These are phyloP conservation scores for Colletotrichum tropicicola DNA, from an alignment of 2,329 filamentous ascomycete species.

Conservation along the genomic window DNA sequence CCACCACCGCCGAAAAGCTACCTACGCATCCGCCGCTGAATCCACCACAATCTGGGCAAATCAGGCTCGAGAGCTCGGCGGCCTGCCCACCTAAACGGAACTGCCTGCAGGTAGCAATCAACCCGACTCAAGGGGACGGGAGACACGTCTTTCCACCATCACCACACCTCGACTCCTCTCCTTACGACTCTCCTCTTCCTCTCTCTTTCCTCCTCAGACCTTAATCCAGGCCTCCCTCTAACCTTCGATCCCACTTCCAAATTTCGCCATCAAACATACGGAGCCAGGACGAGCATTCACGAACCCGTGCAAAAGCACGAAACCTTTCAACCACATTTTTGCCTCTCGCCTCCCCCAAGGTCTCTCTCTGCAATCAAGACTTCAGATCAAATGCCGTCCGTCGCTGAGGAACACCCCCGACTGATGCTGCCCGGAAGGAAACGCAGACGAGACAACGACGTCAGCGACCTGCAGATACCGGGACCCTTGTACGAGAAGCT, in stretches of 20 bases:
- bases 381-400: slow-evolving; percentile 24
- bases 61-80: slow-evolving; percentile 23
- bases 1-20: neutral
- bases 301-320: neutral
- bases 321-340: neutral
- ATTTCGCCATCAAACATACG: too few species aligned
- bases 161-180: neutral
- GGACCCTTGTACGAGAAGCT: slow-evolving; percentile 31
- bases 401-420: slow-evolving; percentile 31
- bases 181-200: neutral
- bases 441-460: slow-evolving; percentile 32
- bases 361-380: neutral
- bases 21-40: neutral
- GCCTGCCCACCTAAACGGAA: slow-evolving; percentile 7
- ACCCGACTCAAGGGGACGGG: slow-evolving; percentile 20
- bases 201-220: neutral
- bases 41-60: slow-evolving; percentile 12
- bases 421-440: slow-evolving; percentile 24
- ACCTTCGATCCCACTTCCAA: too few species aligned
- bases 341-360: neutral
- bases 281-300: neutral
- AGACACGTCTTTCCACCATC: slow-evolving; percentile 1
- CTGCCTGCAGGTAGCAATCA: slow-evolving; percentile 13
- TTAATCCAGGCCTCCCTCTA: neutral
- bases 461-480: slow-evolving; percentile 19